Evolutionary conservation across 805 yeast genomes (phyloP).

Genomic region (Saccharomycopsis olivae): DNA sequence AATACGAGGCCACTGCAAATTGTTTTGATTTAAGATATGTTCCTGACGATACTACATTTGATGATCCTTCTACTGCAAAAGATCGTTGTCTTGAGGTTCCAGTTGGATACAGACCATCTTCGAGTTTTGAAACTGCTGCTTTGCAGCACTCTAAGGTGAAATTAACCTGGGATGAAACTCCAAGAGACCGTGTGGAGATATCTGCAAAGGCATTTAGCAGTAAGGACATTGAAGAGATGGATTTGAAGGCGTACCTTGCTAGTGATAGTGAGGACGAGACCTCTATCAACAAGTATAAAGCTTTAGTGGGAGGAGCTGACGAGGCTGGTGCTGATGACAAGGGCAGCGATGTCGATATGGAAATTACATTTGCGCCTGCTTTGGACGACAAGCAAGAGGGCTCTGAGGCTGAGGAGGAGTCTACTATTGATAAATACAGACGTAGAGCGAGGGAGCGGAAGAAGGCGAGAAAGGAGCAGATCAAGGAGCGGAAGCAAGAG

Average conservation of each 20-base stretch:
- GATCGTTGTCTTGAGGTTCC: constrained; percentile 71
- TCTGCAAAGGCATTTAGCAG: constrained; percentile 77
- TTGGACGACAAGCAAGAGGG: constrained; percentile 35
- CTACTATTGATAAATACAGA: constrained; percentile 68
- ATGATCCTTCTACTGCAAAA: constrained; percentile 51
- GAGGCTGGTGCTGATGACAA: constrained; percentile 26
- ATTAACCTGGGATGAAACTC: constrained; percentile 98
- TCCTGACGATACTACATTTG: constrained; percentile 88
- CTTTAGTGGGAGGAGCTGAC: constrained; percentile 33
- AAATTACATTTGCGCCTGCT: constrained; percentile 91
- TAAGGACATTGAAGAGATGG: constrained; percentile 83
- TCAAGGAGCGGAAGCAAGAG: constrained; percentile 47
- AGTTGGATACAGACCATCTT: constrained; percentile 62
- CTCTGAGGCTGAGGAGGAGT: constrained; percentile 39
- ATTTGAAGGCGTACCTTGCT: constrained; percentile 85
- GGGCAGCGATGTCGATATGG: constrained; percentile 61
- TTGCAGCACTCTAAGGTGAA: constrained; percentile 93
- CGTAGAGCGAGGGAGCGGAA: constrained; percentile 92
- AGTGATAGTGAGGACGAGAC: constrained; percentile 54
- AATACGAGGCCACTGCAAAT: constrained; percentile 91
- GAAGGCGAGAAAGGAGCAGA: constrained; percentile 67
- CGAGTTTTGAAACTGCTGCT: constrained; percentile 82
- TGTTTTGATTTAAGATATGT: constrained; percentile 85
- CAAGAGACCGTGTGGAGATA: constrained; percentile 70
- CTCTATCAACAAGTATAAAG: constrained; percentile 48